Percentiles rank a stretch among this genome's conserved stretches.
Evolutionary conservation across 2,329 filamentous ascomycete species (phyloP).

Genomic region (Pseudogymnoascus sp.): DNA sequence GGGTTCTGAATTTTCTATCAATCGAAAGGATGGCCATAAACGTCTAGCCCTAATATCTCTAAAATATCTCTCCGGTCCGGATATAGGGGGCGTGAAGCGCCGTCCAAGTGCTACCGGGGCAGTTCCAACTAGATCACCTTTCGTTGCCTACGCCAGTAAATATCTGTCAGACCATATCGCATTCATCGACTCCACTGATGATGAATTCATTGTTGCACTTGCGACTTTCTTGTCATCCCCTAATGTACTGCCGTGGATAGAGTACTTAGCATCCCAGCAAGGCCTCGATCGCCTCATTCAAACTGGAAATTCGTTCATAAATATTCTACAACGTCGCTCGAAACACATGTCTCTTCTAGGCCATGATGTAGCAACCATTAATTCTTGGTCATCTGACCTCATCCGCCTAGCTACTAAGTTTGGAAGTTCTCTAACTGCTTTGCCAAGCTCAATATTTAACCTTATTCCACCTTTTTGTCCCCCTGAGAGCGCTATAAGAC

Average conservation of each 20-base stretch:
- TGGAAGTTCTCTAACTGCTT: background rate
- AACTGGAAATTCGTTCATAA: background rate
- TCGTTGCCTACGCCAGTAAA: background rate
- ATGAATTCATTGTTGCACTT: background rate
- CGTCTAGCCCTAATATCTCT: background rate
- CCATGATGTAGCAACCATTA: background rate
- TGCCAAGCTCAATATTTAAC: background rate
- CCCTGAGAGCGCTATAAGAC: conserved; percentile 13
- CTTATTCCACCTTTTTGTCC: conserved; percentile 28
- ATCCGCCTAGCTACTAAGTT: background rate
- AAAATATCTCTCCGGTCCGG: background rate
- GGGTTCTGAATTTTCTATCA: background rate
- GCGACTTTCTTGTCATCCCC: background rate
- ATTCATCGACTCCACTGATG: background rate
- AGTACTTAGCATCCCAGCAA: background rate
- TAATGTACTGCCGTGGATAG: background rate
- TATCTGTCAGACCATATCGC: background rate
- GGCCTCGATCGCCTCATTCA: background rate
- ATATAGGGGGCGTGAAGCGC: background rate
- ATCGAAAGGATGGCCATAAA: background rate
- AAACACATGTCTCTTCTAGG: background rate
- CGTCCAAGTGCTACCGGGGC: background rate
- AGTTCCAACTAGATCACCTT: background rate
- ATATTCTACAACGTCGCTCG: background rate
- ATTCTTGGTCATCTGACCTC: background rate